phyloP scores from a whole-genome alignment of 2,329 filamentous ascomycete species.

The Dothistroma pini region DNA sequence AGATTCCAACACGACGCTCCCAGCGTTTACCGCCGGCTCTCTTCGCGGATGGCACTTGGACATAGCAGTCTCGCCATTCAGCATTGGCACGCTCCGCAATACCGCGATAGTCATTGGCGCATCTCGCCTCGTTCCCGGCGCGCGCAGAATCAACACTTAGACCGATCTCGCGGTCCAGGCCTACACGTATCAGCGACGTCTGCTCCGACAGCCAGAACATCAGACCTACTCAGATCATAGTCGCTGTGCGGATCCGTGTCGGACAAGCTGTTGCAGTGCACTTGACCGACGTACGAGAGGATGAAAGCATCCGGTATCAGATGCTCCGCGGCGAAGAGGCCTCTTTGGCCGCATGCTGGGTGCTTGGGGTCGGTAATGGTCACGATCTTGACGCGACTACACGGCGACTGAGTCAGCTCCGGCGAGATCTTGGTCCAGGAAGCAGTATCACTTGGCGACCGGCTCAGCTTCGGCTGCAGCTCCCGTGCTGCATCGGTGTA shows the following conservation, averaged over 20 bases:
- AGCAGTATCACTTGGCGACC: conserved; percentile 24
- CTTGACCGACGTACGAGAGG: conserved; percentile 48
- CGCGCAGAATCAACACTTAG: conserved; percentile 48
- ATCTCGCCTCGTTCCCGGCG: conserved; percentile 51
- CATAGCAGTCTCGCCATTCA: conserved; percentile 37
- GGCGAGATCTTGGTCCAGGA: conserved; percentile 24
- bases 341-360: conserved; percentile 47
- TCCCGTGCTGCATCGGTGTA: conserved; percentile 31
- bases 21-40: conserved; percentile 37
- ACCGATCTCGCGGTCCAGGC: conserved; percentile 47
- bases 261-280: conserved; percentile 44
- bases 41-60: conserved; percentile 37
- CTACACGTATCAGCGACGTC: conserved; percentile 2
- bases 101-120: conserved; percentile 54
- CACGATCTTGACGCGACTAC: conserved; percentile 41
- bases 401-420: conserved; percentile 30
- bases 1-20: conserved; percentile 50
- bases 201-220: not conserved
- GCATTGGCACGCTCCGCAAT: conserved; percentile 40
- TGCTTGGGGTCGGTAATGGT: conserved; percentile 42
- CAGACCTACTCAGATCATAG: conserved; percentile 45
- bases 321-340: conserved; percentile 46
- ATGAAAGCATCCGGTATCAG: conserved; percentile 47
- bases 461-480: conserved; percentile 27
- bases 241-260: conserved; percentile 45